Evolutionary conservation across 2,329 filamentous ascomycete genomes (phyloP).

Genomic region (Cadophora sp.): DNA sequence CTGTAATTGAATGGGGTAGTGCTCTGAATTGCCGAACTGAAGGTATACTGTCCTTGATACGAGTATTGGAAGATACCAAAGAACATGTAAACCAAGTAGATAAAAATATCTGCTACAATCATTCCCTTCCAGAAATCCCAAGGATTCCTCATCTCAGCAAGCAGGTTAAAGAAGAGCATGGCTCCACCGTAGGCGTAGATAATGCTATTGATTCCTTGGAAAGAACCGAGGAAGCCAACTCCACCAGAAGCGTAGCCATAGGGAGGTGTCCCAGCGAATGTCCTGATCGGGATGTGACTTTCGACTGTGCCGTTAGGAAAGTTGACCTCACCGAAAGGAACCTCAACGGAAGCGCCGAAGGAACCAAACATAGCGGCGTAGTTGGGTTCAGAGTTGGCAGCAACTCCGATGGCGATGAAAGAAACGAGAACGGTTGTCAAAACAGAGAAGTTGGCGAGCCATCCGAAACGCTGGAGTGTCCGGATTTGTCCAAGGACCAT

Average conservation of each 20-base stretch:
- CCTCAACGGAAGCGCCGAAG: not conserved
- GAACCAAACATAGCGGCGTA: slow-evolving; percentile 12
- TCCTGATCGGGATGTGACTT: slow-evolving; percentile 7
- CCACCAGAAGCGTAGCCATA: slow-evolving; percentile 33
- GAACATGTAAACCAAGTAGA: slow-evolving; percentile 52
- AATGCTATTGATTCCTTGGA: slow-evolving; percentile 39
- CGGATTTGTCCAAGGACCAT: slow-evolving; percentile 62
- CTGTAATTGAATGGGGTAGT: slow-evolving; percentile 31
- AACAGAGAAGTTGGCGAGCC: slow-evolving; percentile 61
- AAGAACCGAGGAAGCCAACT: slow-evolving; percentile 33
- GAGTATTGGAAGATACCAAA: slow-evolving; percentile 53
- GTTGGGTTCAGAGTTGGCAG: slow-evolving; percentile 49
- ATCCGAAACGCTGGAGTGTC: slow-evolving; percentile 60
- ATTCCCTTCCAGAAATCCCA: slow-evolving; percentile 53
- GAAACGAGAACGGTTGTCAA: slow-evolving; percentile 56
- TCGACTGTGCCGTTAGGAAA: slow-evolving; percentile 4
- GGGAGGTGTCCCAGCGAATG: slow-evolving; percentile 27
- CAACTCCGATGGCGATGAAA: slow-evolving; percentile 58
- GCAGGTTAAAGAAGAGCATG: slow-evolving; percentile 62
- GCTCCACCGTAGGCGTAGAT: slow-evolving; percentile 64
- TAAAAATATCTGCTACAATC: slow-evolving; percentile 50
- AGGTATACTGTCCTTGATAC: slow-evolving; percentile 33
- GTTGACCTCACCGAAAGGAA: slow-evolving; percentile 10
- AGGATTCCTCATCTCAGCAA: slow-evolving; percentile 57
- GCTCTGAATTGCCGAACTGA: slow-evolving; percentile 28